phyloP scores from a whole-genome alignment of 2,329 filamentous ascomycete genomes.

The Botryotinia globosa region DNA sequence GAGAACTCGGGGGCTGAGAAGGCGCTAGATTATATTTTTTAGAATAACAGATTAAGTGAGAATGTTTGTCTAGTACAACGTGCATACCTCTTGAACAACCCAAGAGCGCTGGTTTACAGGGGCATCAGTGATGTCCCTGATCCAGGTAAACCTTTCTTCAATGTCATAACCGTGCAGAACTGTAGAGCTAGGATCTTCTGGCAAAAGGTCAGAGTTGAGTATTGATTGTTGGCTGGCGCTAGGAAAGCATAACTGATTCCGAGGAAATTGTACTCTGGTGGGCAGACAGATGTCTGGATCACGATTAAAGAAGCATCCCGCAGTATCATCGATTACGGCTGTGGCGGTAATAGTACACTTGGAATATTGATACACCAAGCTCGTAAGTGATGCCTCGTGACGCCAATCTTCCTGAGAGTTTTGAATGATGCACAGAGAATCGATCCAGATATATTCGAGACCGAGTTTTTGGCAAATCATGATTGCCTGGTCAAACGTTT shows the following conservation, averaged over 20 bases:
- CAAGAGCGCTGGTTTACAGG: not conserved
- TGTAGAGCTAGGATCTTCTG: not conserved
- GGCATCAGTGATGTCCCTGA: fast-evolving
- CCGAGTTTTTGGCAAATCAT: not conserved
- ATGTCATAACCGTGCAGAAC: not conserved
- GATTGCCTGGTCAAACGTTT: not conserved
- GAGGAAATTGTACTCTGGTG: not conserved
- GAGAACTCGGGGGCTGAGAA: not conserved
- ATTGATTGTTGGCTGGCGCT: not conserved
- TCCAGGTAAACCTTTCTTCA: fast-evolving
- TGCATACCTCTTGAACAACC: not conserved
- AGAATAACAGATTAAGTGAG: not conserved
- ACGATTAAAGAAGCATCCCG: not conserved
- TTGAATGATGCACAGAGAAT: not conserved
- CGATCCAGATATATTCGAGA: not conserved
- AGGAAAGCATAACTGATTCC: fast-evolving
- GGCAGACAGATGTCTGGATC: not conserved
- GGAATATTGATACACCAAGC: not conserved
- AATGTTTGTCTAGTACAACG: fast-evolving
- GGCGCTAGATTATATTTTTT: not conserved
- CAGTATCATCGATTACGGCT: not conserved
- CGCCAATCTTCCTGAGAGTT: not conserved
- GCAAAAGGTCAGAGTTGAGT: not conserved
- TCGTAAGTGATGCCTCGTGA: not conserved
- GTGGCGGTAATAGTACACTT: not conserved